Evolutionary conservation across 257 asterid species (phyloP), one percentile per base, ranked within the genome.

Genomic region (Nicotiana otophora): DNA sequence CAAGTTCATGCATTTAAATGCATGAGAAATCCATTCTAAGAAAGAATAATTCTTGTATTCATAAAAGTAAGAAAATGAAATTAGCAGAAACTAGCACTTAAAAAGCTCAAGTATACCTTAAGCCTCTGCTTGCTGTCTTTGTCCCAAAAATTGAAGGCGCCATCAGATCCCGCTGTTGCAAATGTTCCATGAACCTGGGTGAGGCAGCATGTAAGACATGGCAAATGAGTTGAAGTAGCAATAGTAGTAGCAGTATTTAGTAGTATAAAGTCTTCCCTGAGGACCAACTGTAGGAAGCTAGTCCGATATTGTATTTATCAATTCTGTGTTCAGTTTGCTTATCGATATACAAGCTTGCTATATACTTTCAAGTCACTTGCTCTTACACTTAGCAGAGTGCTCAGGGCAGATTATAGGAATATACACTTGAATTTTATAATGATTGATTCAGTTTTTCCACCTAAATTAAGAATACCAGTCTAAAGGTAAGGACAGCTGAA

Each of bases 61-160:
- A 74, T 46, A 72, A 20, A 72, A 14, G 33, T 46, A 72, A 42
- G 26, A 34, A 48, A 72, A 74, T 48, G 62, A 74, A 74, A 14
- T 74, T 74, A 4, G 15, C 51, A 74, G 79, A 74, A 26, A 74
- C 26, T 23, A 23, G 7, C 62, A 82, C 62, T 48, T 48, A 26
- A 66, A 82, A 84, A 76, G 83, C 31, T 57, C 14, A 11, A 68
- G 15, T 42, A 30, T 81, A 96, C 99, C 95, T 96, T 96, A 23
- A 96, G 98, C 89, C 98, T 89, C 90, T 94, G 98, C 84, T 94
- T 94, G 90, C 98, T 96, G 84, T 94, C 99, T 85, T 94, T 96
- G 91, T 96, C 99, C 99, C 98, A 96, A 80, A 94, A 94, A 85
- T 93, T 93, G 84, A 93, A 96, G 82, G 97, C 92, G 80, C 99